phyloP scores from a whole-genome alignment of 2,329 filamentous ascomycete genomes.

The Cytospora leucostoma region DNA sequence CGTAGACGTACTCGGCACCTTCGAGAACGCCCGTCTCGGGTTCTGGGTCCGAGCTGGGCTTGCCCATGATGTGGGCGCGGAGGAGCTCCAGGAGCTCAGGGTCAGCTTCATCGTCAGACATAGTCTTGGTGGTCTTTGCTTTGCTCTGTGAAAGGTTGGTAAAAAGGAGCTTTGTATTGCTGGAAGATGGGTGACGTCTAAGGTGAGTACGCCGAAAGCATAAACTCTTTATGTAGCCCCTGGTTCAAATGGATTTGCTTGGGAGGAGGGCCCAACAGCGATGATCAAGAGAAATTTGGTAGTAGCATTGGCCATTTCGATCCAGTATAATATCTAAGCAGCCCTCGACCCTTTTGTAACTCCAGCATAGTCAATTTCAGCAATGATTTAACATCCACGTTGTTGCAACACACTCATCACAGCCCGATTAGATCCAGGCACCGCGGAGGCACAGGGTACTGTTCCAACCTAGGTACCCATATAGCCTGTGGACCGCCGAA shows the following conservation, averaged over 20 bases:
- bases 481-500: background rate
- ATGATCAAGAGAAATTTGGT: slow-evolving; percentile 17
- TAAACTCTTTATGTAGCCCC: background rate
- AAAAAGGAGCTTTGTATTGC: background rate
- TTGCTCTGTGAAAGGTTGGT: background rate
- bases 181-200: background rate
- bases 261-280: background rate
- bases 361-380: background rate
- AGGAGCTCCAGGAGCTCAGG: slow-evolving; percentile 84
- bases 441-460: background rate
- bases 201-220: background rate
- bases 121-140: slow-evolving; percentile 40
- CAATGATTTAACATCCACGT: background rate
- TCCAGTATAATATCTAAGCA: background rate
- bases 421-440: background rate
- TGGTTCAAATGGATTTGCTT: slow-evolving; percentile 4
- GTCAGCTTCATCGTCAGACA: slow-evolving; percentile 93
- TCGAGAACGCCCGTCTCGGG: slow-evolving; percentile 82
- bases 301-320: slow-evolving; percentile 17
- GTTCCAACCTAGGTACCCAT: background rate
- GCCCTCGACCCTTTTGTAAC: background rate
- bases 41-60: slow-evolving; percentile 54
- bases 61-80: slow-evolving; percentile 72
- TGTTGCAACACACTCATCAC: background rate
- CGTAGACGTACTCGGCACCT: slow-evolving; percentile 81